Evolutionary conservation across 805 yeast species (phyloP), one percentile per base, ranked within the genome.

Genomic region (Schizosaccharomyces japonicus): DNA sequence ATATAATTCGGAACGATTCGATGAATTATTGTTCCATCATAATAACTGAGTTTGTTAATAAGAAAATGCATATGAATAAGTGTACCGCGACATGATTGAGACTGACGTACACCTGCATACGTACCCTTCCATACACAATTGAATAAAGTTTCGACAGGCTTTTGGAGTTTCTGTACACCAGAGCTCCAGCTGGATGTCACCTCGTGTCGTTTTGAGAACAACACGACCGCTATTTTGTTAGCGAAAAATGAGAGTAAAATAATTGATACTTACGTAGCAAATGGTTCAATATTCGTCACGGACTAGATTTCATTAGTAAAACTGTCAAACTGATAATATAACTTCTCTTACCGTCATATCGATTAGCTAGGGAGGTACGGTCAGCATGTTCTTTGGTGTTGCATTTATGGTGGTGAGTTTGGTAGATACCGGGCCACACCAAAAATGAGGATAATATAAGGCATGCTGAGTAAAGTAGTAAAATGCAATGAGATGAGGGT

Each of bases 131-230:
- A 28, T 26, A 52, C 79, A 71, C 33, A 63, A 64, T 47, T 65
- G 63, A n/a, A 79, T 55, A 52, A 79, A 77, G 33, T 56, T 54
- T 30, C 66, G 55, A 28, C 70, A 56, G 1, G 73, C 66, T 0
- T 52, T 51, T 0, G 84, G 83, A 2, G 70, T 58, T 56, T 80
- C 83, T 53, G 72, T 72, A 13, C 83, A 80, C 76, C 79, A 79
- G 4, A 79, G 57, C 49, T 75, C 84, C 1, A 78, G 58, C 27
- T 67, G 72, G 0, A 79, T 59, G 2, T 63, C 59, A 17, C 46
- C 46, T 13, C 46, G 46, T 15, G 46, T 42, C 7, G 46, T 42
- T 42, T 42, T 29, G 1, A 42, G 30, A 21, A 42, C 32, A 5
- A 27, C 36, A 7, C 32, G 4, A 13, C 33, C 46, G 8, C 44